Base-by-base conservation (phyloP, 1,284 basidiomycete genomes). In the Hymenochaete sp. region DNA sequence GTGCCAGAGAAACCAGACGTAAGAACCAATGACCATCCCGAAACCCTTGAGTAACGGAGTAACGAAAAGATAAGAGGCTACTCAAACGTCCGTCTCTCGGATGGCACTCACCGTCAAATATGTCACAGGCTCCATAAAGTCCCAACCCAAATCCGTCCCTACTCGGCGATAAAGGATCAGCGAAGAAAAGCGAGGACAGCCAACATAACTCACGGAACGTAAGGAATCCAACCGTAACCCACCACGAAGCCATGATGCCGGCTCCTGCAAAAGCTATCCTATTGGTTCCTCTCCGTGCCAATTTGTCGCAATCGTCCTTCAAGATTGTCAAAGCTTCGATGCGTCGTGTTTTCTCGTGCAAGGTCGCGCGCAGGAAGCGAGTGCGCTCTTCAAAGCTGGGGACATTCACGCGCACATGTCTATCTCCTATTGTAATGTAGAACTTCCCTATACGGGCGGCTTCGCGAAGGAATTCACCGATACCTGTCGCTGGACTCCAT, bases 61-160 rank as follows among this genome's bases (percentile, higher is more conserved):
- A n/a, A n/a, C n/a, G n/a, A n/a, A n/a, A n/a, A n/a, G n/a, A n/a
- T n/a, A n/a, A n/a, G n/a, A n/a, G n/a, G n/a, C n/a, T n/a, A n/a
- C n/a, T n/a, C n/a, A n/a, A n/a, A n/a, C n/a, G n/a, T n/a, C n/a
- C n/a, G n/a, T n/a, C n/a, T n/a, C n/a, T n/a, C n/a, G n/a, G n/a
- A n/a, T n/a, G n/a, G n/a, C n/a, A n/a, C n/a, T n/a, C n/a, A n/a
- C n/a, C 11, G 75, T 77, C 14, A 79, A 62, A 56, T 80, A 79
- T 3, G 76, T 82, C 38, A 81, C 71, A 1, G 79, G 80, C 56
- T 83, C 79, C 77, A 81, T 82, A 8, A 79, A 61, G 52, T 82
- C 79, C 78, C 77, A 78, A 32, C 53, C 60, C 4, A 59, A 53
- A 35, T 56, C 54, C 1, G 49, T 51, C 22, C 41, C 49, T 59